phyloP scores from a whole-genome alignment of 2,329 filamentous ascomycete species.

The Clonostachys rhizophaga region DNA sequence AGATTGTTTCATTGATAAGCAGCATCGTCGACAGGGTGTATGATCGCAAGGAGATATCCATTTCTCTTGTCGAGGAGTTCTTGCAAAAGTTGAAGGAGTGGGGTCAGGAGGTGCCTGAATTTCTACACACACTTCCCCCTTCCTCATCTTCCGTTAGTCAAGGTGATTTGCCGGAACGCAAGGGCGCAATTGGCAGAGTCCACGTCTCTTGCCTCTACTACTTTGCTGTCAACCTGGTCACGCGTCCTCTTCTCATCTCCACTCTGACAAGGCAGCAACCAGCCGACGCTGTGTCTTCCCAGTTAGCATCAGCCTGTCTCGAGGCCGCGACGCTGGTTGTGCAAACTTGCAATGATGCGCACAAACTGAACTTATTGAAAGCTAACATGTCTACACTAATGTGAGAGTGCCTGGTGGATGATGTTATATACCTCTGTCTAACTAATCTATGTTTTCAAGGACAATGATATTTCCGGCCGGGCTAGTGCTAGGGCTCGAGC shows the following conservation, averaged over 20 bases:
- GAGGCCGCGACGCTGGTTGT: slow-evolving; percentile 51
- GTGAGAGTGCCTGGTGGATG: slow-evolving; percentile 23
- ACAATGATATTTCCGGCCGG: slow-evolving; percentile 52
- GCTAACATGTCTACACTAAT: slow-evolving; percentile 57
- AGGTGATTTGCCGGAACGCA: slow-evolving; percentile 5
- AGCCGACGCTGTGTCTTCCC: slow-evolving; percentile 14
- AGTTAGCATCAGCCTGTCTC: slow-evolving; percentile 46
- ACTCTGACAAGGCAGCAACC: slow-evolving; percentile 33
- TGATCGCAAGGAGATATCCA: slow-evolving; percentile 23
- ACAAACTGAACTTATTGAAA: slow-evolving; percentile 34
- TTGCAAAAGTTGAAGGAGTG: slow-evolving; percentile 36
- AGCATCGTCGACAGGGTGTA: slow-evolving; percentile 36
- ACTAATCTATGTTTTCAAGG: slow-evolving; percentile 15
- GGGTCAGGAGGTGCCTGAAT: slow-evolving; percentile 35
- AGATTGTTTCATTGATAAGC: slow-evolving; percentile 35
- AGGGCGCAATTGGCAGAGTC: slow-evolving; percentile 39
- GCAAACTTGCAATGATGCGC: slow-evolving; percentile 46
- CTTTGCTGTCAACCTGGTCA: slow-evolving; percentile 52
- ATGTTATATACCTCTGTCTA: not conserved
- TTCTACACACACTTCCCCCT: slow-evolving; percentile 28
- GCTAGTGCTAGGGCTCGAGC: slow-evolving; percentile 50
- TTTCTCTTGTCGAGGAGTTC: slow-evolving; percentile 27
- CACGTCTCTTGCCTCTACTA: slow-evolving; percentile 55
- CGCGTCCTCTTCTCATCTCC: slow-evolving; percentile 49
- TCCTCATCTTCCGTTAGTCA: not conserved